Percentiles rank a stretch among this genome's conserved stretches.
Conservation (phyloP, 208 protist species). For the Trypanosoma lewisi region DNA sequence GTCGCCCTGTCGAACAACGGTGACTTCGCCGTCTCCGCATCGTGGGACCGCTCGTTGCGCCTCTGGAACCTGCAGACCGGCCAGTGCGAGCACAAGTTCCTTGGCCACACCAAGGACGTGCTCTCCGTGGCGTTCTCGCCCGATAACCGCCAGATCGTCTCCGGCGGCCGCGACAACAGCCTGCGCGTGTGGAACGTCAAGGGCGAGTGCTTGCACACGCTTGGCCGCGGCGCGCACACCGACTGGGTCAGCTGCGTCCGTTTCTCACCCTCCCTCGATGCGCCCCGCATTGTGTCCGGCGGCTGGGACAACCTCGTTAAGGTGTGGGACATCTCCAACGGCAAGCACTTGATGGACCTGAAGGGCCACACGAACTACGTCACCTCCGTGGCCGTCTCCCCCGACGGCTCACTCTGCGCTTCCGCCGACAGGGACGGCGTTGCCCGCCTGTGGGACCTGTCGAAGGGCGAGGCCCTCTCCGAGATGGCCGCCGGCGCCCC, state of each 20-base stretch:
- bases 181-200: constrained; percentile 99
- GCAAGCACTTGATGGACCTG: constrained; percentile 93
- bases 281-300: constrained; percentile 96
- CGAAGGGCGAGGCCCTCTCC: constrained; percentile 96
- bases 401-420: constrained; percentile 99
- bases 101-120: constrained; percentile 98
- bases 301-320: constrained; percentile 99
- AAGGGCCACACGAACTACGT: constrained; percentile 97
- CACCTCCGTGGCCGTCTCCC: constrained; percentile 98
- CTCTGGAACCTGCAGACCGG: constrained; percentile 98
- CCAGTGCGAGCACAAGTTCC: constrained; percentile 93
- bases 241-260: constrained; percentile 99
- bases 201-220: constrained; percentile 98
- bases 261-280: constrained; percentile 94
- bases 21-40: constrained; percentile 97
- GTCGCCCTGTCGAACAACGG: constrained; percentile 98
- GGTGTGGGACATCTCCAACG: constrained; percentile 96
- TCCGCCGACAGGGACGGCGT: constrained; percentile 98
- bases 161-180: constrained; percentile 96
- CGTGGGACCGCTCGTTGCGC: constrained; percentile 98
- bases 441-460: constrained; percentile 98
- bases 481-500: constrained; percentile 90
- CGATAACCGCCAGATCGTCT: constrained; percentile 99
- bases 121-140: constrained; percentile 98
- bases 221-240: constrained; percentile 92